phyloP scores from a whole-genome alignment of 441 rosid genomes.

The Manihot esculenta region DNA sequence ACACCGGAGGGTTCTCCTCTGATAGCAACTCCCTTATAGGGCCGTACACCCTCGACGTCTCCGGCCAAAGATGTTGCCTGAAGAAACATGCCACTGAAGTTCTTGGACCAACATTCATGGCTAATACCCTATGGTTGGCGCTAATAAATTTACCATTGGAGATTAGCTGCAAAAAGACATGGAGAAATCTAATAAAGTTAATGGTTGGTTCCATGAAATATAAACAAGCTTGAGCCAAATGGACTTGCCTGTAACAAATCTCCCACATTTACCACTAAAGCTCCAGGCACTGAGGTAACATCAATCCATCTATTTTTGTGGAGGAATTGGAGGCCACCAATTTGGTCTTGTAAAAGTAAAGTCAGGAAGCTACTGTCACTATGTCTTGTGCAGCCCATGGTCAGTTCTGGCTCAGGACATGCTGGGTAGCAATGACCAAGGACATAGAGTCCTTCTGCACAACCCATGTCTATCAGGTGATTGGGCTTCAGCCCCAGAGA shows the following conservation, averaged over 20 bases:
- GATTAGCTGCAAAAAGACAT: constrained; percentile 15
- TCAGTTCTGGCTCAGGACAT: constrained; percentile 41
- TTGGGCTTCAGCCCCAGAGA: constrained; percentile 29
- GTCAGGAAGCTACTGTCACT: constrained; percentile 38
- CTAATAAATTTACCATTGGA: constrained; percentile 32
- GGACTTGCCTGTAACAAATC: constrained; percentile 50
- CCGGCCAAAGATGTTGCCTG: constrained; percentile 7
- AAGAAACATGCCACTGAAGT: constrained; percentile 33
- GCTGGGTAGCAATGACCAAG: constrained; percentile 44
- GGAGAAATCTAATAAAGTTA: too few species aligned
- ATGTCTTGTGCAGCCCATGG: constrained; percentile 36
- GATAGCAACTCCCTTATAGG: constrained; percentile 30
- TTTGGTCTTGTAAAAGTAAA: constrained; percentile 53
- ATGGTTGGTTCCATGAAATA: too few species aligned
- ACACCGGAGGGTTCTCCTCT: constrained; percentile 25
- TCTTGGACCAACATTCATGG: constrained; percentile 24
- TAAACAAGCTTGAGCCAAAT: too few species aligned
- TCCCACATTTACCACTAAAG: constrained; percentile 53
- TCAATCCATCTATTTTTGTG: constrained; percentile 46
- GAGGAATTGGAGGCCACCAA: constrained; percentile 64
- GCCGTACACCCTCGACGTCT: constrained; percentile 17
- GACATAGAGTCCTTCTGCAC: constrained; percentile 24
- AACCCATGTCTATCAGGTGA: constrained; percentile 26
- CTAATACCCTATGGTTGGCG: constrained; percentile 23
- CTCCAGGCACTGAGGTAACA: constrained; percentile 46